Evolutionary conservation across 805 yeast genomes (phyloP), one percentile per base, ranked within the genome.

Genomic region (Blastobotrys chiropterorum): DNA sequence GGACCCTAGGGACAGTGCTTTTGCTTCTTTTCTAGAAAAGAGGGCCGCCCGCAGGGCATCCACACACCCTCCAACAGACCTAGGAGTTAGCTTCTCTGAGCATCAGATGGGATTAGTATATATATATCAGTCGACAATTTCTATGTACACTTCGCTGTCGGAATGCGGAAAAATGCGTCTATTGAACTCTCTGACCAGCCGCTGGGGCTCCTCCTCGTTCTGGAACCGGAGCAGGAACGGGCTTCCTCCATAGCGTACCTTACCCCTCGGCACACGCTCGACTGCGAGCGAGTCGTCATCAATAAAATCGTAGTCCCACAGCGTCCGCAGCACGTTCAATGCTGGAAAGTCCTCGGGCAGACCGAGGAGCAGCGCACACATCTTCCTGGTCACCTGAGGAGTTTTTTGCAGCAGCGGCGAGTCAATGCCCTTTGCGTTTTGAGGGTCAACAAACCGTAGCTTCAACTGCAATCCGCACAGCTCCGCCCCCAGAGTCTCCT

Each of bases 401-500:
- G 54, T 56, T 51, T 60, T 62, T 2, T 55, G 59, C 30, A 66
- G 56, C 30, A 62, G 47, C 21, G 65, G 62, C n/a, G 54, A 39
- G 16, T 40, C 26, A 3, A 58, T 39, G 4, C 61, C 59, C 6
- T 49, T 49, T 34, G 62, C 50, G 19, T 50, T 40, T 3, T 50
- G 34, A 6, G 69, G 65, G 16, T 65, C 59, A 2, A 72, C 75
- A 69, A 81, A 82, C 51, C 72, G 67, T 31, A 80, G 65, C 22
- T 73, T 65, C 16, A 80, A 60, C 21, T 68, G 70, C 46, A 72
- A 60, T 1, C 88, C 87, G 57, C 81, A 77, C 38, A 83, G 60
- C 50, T 70, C 68, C 49, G 76, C 73, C 6, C 74, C 73, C 11
- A 62, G 53, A 0, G 83, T 77, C 56, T 81, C 86, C 17, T 71